Base-by-base conservation (phyloP, 2,329 filamentous ascomycete species). In the Calonectria pauciramosa region DNA sequence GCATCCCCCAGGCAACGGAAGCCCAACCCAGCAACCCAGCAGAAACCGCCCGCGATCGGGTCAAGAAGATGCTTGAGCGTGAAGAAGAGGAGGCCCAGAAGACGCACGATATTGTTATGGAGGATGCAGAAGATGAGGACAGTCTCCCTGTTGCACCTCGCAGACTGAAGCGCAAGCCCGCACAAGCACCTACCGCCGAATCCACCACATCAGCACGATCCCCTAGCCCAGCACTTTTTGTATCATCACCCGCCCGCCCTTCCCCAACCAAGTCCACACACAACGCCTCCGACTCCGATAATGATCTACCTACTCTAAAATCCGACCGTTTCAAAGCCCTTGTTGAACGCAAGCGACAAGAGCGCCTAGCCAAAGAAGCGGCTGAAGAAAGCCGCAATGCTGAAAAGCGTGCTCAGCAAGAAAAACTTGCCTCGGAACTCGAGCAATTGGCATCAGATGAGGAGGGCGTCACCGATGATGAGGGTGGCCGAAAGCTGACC, bases 281-380 rank as follows among this genome's bases (percentile, higher is more conserved):
- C 23, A 81, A 84, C 47, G 87, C 85, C 51, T 83, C 83, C 3
- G 86, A 85, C 59, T 87, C 85, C 3, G 89, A 91, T 28, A 85
- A 86, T 13, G 88, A 90, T 9, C 72, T 91, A 1, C 88, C 90
- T 8, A 75, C 85, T 14, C 76, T 84, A 69, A 86, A 89, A 74
- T 90, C 91, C 64, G 87, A 90, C 51, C 91, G 93, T 7, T 93
- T 98, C 80, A 88, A 92, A 75, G 94, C 93, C 10, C 90, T 97
- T 0, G 90, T 97, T 14, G 92, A 92, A 59, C 91, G 92, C 79
- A 97, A 96, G 81, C 91, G 93, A 65, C 90, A 93, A 75, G 93
- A 97, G 82, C 90, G 93, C 10, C 86, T 93, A 44, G 93, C 91
- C 5, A 91, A 89, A 67, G 93, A 97, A 80, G 91, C 90, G 26